Evolutionary conservation across 2,329 filamentous ascomycete genomes (phyloP), one percentile per base, ranked within the genome.

Genomic region (Xylaria sp.): DNA sequence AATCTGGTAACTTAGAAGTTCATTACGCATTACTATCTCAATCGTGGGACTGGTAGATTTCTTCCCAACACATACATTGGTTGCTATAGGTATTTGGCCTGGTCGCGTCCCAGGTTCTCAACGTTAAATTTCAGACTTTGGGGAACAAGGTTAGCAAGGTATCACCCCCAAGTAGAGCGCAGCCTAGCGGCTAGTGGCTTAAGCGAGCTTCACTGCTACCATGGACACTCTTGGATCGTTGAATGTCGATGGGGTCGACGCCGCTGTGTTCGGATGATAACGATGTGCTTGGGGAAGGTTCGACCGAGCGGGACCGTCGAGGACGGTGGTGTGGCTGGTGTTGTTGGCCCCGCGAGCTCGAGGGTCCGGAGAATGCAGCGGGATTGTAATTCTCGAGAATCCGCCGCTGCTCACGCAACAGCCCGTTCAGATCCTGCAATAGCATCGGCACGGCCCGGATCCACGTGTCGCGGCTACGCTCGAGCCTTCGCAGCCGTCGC

Each of bases 391-490:
- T 45, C 57, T 62, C 64, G 33, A 67, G 72, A 21, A 81, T 70
- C 5, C 73, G 74, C 21, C 75, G 72, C 43, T 73, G 72, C 38
- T 73, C 69, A n/a, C 69, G 61, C 40, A 75, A 50, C 19, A 74
- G 12, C 1, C 42, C 63, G 67, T 79, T 78, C 33, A 84, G 73
- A 33, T 77, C 79, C 37, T 82, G 77, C 40, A 84, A 72, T 3
- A 84, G 74, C 3, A 81, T 79, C 2, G 79, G 72, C 25, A 84
- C 69, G 2, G 80, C 78, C 14, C 77, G 74, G 43, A 81, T 70
- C 78, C 80, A 80, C 2, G 79, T 71, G 40, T 84, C 80, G 42
- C 80, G 78, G 51, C 81, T 80, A 15, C 76, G 75, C 71, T 85
- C 82, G 1, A 84, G 75, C 15, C 76, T 74, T 6, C 78, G 76